Evolutionary conservation across 352 stramenopile genomes (phyloP).

Genomic region (Globisporangium splendens): DNA sequence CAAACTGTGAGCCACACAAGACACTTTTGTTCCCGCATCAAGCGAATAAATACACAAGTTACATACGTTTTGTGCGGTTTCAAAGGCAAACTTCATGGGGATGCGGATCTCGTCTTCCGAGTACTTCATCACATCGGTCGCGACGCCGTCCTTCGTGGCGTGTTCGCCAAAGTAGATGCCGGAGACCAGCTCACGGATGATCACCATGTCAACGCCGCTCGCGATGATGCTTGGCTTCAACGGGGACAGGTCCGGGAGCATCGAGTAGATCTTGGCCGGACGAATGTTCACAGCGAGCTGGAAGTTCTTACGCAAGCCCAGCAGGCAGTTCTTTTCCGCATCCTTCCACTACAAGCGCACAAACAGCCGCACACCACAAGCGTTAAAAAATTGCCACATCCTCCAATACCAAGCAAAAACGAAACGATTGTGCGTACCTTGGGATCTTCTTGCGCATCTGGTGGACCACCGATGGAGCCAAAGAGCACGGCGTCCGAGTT

Average conservation of each 20-base stretch:
- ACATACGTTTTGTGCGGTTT: slow-evolving; percentile 72
- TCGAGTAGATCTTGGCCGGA: slow-evolving; percentile 97
- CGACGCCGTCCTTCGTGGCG: slow-evolving; percentile 60
- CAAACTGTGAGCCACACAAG: not conserved
- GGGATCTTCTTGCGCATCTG: slow-evolving; percentile 87
- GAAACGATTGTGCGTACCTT: slow-evolving; percentile 34
- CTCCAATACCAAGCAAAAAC: no score
- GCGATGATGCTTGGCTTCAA: slow-evolving; percentile 97
- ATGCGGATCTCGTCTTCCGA: slow-evolving; percentile 89
- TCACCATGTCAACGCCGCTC: slow-evolving; percentile 97
- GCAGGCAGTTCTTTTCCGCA: slow-evolving; percentile 93
- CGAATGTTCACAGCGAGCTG: slow-evolving; percentile 98
- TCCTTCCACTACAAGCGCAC: slow-evolving; percentile 64
- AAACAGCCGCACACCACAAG: not conserved
- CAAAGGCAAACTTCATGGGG: slow-evolving; percentile 83
- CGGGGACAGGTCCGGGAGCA: slow-evolving; percentile 96
- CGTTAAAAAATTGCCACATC: no score
- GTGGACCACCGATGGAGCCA: slow-evolving; percentile 94
- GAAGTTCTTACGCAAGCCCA: slow-evolving; percentile 98
- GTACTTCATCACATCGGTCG: slow-evolving; percentile 98
- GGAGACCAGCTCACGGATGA: slow-evolving; percentile 97
- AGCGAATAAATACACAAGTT: not conserved
- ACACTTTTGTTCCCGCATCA: not conserved
- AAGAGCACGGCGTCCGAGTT: slow-evolving; percentile 92
- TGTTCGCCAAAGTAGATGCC: slow-evolving; percentile 98